Conservation (phyloP, 345 rosid species). For the Aquilaria malaccensis region DNA sequence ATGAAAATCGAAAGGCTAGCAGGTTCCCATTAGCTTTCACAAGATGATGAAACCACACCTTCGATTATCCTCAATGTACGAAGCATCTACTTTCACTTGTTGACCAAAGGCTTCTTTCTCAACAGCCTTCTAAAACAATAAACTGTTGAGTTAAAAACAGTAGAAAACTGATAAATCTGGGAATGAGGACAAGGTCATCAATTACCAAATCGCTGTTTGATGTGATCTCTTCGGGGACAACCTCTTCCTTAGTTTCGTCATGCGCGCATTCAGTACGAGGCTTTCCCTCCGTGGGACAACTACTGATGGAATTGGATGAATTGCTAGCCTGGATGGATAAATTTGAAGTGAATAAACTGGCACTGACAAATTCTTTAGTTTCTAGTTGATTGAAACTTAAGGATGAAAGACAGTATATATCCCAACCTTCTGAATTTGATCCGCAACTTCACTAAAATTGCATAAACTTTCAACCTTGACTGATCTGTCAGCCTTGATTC, state of each 20-base stretch:
- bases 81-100: conserved; percentile 10
- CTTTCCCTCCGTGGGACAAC: conserved; percentile 15
- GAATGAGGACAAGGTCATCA: background rate
- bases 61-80: conserved; percentile 18
- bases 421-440: conserved; percentile 48
- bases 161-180: background rate
- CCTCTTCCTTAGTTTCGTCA: conserved; percentile 17
- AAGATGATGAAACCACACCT: conserved; percentile 31
- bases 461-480: conserved; percentile 62
- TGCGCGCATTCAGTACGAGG: conserved; percentile 14
- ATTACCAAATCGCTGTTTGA: conserved; percentile 21
- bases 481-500: conserved; percentile 64
- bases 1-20: conserved; percentile 3
- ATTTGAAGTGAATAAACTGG: background rate
- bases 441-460: conserved; percentile 71
- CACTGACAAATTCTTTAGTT: background rate
- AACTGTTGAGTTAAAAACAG: conserved; percentile 10
- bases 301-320: conserved; percentile 24
- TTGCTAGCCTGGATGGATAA: conserved; percentile 32
- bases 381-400: background rate
- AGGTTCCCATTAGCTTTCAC: conserved; percentile 4
- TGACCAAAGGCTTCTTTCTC: conserved; percentile 11
- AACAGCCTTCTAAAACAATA: conserved; percentile 21
- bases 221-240: conserved; percentile 13
- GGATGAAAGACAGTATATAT: conserved; percentile 8